Percentiles rank a stretch among this genome's conserved stretches.
Evolutionary conservation across 2,329 filamentous ascomycete species (phyloP).

Genomic region (Trichoderma sp.): DNA sequence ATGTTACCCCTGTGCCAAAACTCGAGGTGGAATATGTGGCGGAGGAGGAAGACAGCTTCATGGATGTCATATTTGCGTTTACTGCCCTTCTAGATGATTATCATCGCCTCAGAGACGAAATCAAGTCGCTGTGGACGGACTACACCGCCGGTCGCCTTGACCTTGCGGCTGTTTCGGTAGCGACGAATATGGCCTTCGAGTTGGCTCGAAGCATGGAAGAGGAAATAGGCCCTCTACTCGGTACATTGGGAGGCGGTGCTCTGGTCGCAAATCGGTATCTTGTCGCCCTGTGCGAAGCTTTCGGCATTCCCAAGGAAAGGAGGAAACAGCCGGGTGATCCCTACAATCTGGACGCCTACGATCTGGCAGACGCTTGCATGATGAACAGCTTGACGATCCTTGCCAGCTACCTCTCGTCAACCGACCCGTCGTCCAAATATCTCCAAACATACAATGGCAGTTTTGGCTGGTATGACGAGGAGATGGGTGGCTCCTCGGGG

Average conservation of each 20-base stretch:
- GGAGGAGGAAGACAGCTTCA: neutral
- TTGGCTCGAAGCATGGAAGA: constrained; percentile 7
- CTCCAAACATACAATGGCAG: constrained; percentile 8
- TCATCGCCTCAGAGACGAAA: neutral
- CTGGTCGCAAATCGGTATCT: constrained; percentile 2
- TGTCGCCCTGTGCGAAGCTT: neutral
- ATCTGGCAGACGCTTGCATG: neutral
- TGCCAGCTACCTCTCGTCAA: neutral
- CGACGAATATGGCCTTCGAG: constrained; percentile 11
- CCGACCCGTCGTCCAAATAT: neutral
- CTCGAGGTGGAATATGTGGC: constrained; percentile 3
- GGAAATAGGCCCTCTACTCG: neutral
- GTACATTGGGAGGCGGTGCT: neutral
- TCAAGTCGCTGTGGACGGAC: constrained; percentile 1
- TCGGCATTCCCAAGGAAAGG: neutral
- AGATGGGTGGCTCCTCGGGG: neutral
- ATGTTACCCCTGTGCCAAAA: neutral
- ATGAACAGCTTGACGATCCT: constrained; percentile 2
- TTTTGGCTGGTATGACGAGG: constrained; percentile 14
- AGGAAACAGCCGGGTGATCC: neutral
- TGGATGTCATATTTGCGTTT: constrained; percentile 4
- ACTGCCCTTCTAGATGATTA: constrained; percentile 6
- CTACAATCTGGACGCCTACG: constrained; percentile 11
- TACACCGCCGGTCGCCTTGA: neutral
- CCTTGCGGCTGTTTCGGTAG: constrained; percentile 1